A percentile compares a stretch with the other conserved stretches of the same genome.
Evolutionary conservation across 2,329 filamentous ascomycete genomes (phyloP).

Genomic region (Trichophyton mentagrophytes): DNA sequence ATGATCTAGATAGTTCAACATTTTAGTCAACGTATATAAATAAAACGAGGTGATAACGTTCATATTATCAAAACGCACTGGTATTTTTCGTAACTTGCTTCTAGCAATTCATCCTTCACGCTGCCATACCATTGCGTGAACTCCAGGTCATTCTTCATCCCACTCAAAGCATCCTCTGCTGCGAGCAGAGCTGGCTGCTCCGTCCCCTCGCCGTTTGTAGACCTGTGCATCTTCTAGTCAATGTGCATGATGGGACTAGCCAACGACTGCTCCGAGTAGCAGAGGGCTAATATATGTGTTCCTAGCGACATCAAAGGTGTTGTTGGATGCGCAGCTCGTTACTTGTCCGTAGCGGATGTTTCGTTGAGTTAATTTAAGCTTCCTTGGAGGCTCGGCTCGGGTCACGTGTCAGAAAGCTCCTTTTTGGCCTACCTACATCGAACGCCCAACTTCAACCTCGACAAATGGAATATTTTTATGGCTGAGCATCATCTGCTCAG

Average conservation of each 20-base stretch:
- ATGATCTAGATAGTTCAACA: slow-evolving; percentile 42
- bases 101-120: slow-evolving; percentile 55
- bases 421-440: neutral
- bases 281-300: neutral
- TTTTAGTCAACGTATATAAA: slow-evolving; percentile 3
- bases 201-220: neutral
- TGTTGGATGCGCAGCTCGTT: neutral
- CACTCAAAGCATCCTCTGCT: slow-evolving; percentile 4
- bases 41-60: slow-evolving; percentile 1
- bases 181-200: neutral
- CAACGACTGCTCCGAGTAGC: neutral
- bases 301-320: neutral
- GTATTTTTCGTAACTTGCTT: slow-evolving; percentile 77
- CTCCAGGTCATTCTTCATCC: slow-evolving; percentile 46
- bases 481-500: neutral
- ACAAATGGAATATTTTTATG: neutral
- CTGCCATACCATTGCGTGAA: slow-evolving; percentile 47
- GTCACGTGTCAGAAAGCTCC: neutral
- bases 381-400: neutral
- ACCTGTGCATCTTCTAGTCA: neutral
- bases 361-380: neutral
- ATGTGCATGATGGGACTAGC: neutral
- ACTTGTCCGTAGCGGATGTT: neutral
- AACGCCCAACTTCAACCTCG: neutral
- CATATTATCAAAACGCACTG: slow-evolving; percentile 38